A percentile compares a stretch with the other conserved stretches of the same genome.
Conservation (phyloP, 495 filamentous ascomycete genomes). For the Daldinia decipiens region DNA sequence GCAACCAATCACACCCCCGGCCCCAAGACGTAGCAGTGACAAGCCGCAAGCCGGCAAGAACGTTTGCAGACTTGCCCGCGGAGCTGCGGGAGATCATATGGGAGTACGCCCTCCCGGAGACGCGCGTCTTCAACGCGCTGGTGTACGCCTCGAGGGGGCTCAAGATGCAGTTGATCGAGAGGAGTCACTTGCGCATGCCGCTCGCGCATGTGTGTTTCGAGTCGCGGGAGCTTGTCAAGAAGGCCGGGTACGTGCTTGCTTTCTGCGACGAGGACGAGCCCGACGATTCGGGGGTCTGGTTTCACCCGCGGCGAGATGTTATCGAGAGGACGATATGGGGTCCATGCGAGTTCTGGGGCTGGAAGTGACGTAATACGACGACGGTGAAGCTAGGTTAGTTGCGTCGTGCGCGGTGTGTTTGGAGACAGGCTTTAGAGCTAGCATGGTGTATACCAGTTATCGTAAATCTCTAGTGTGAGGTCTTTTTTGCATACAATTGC, state of each 20-base stretch:
- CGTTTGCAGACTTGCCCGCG: slow-evolving; percentile 43
- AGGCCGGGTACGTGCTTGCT: slow-evolving; percentile 38
- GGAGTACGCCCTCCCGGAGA: slow-evolving; percentile 44
- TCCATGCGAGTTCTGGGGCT: slow-evolving; percentile 34
- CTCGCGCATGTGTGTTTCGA: slow-evolving; percentile 46
- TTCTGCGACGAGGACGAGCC: slow-evolving; percentile 40
- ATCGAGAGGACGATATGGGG: slow-evolving; percentile 44
- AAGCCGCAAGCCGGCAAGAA: slow-evolving; percentile 10
- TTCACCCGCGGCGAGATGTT: slow-evolving; percentile 39
- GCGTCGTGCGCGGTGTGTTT: too few species aligned
- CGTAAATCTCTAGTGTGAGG: too few species aligned
- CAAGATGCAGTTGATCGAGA: slow-evolving; percentile 41
- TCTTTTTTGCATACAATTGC: background rate
- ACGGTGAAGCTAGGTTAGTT: background rate
- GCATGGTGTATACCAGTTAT: too few species aligned
- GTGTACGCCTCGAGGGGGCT: slow-evolving; percentile 38
- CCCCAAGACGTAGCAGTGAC: background rate
- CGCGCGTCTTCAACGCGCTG: slow-evolving; percentile 44
- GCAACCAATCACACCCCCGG: background rate
- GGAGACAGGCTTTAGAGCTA: too few species aligned
- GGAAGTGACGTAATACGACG: background rate
- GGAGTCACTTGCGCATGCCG: slow-evolving; percentile 33
- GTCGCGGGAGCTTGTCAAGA: slow-evolving; percentile 42
- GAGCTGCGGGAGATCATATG: slow-evolving; percentile 50
- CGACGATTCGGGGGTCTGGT: slow-evolving; percentile 44